A percentile compares a stretch with the other conserved stretches of the same genome.
Evolutionary conservation across 2,329 filamentous ascomycete genomes (phyloP).

Genomic region (Fusarium torreyae): DNA sequence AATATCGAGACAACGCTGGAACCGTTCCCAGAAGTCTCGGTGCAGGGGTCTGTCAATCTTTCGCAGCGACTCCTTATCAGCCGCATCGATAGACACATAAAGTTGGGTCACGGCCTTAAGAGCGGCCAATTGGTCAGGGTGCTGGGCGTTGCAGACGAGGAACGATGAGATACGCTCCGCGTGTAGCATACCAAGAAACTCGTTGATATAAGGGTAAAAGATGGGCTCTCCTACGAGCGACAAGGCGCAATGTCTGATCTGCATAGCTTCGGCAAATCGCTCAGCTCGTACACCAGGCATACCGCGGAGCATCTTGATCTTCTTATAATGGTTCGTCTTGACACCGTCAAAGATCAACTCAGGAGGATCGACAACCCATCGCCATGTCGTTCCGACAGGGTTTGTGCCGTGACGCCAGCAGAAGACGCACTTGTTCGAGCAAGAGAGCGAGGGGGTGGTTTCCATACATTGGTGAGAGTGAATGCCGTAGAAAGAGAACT

Average conservation of each 20-base stretch:
- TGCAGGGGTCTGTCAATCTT: slow-evolving; percentile 94
- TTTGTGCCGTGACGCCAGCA: slow-evolving; percentile 99
- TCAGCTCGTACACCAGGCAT: slow-evolving; percentile 94
- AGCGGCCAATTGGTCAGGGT: slow-evolving; percentile 88
- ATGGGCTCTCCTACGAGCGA: slow-evolving; percentile 97
- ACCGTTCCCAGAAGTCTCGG: slow-evolving; percentile 97
- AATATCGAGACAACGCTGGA: slow-evolving; percentile 91
- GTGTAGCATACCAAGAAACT: slow-evolving; percentile 88
- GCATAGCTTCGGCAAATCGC: slow-evolving; percentile 92
- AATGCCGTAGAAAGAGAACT: slow-evolving; percentile 98
- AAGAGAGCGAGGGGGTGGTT: slow-evolving; percentile 93
- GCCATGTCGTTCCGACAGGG: slow-evolving; percentile 95
- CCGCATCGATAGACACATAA: slow-evolving; percentile 96
- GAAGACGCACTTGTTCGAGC: slow-evolving; percentile 98
- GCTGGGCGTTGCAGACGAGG: slow-evolving; percentile 96
- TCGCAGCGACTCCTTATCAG: slow-evolving; percentile 87
- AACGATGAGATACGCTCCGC: slow-evolving; percentile 91
- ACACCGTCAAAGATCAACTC: slow-evolving; percentile 92
- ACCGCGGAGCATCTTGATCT: slow-evolving; percentile 97
- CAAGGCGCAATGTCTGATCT: slow-evolving; percentile 92
- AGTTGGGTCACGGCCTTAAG: slow-evolving; percentile 92
- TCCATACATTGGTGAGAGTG: slow-evolving; percentile 98
- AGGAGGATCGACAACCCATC: slow-evolving; percentile 94
- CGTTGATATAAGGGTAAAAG: slow-evolving; percentile 98
- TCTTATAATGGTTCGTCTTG: slow-evolving; percentile 93